Evolutionary conservation across 345 rosid species (phyloP).

Genomic region (Pistacia atlantica): DNA sequence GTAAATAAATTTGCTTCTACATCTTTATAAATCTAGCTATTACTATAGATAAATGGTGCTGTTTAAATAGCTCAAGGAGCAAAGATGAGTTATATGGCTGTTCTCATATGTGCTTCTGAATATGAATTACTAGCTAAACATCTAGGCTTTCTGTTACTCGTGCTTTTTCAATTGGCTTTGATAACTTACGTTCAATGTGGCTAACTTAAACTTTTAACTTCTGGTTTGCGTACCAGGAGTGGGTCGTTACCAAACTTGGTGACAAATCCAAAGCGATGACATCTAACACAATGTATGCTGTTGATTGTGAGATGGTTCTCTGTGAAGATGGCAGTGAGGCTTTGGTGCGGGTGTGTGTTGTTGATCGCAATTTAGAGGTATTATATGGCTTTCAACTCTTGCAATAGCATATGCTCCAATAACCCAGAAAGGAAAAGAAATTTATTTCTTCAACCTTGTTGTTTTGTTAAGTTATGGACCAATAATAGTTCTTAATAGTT

Average conservation of each 20-base stretch:
- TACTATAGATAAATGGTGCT: neutral
- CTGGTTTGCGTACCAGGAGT: conserved; percentile 51
- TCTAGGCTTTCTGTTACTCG: conserved; percentile 2
- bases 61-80: neutral
- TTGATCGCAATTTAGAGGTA: conserved; percentile 78
- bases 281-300: conserved; percentile 59
- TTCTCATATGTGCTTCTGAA: neutral
- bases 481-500: neutral
- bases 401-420: neutral
- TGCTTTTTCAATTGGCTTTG: neutral
- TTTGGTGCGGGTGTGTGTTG: conserved; percentile 74
- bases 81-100: neutral
- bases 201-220: conserved; percentile 1
- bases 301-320: conserved; percentile 99
- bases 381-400: neutral
- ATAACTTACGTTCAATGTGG: neutral
- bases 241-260: conserved; percentile 58
- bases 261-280: conserved; percentile 45
- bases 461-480: neutral
- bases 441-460: neutral
- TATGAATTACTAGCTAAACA: neutral
- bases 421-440: neutral
- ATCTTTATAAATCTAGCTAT: neutral
- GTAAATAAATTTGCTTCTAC: neutral
- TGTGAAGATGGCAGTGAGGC: conserved; percentile 94